Base-by-base conservation (phyloP, 768 basidiomycete species). In the Filobasidium wieringae region DNA sequence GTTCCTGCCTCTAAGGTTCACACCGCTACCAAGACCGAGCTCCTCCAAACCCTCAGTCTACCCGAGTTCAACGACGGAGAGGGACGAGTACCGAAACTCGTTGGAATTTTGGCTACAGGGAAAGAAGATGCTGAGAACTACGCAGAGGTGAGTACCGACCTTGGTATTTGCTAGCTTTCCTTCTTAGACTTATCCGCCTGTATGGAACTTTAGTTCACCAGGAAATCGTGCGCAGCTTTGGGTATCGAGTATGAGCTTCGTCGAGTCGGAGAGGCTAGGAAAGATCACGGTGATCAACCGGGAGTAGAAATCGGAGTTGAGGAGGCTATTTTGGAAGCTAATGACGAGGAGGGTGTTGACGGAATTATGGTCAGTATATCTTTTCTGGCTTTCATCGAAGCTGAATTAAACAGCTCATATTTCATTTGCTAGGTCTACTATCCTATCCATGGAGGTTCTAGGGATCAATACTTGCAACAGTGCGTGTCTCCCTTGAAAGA, bases 401-500 rank as follows among this genome's bases (percentile, higher is more conserved):
- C n/a, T n/a, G n/a, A n/a, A n/a, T n/a, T n/a, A n/a, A n/a, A n/a
- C n/a, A n/a, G n/a, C n/a, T n/a, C n/a, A n/a, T n/a, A n/a, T n/a
- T n/a, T n/a, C n/a, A n/a, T n/a, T n/a, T n/a, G n/a, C n/a, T 27
- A 47, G 43, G 43, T 92, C 11, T 95, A 96, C 75, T 99, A 88
- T 75, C 95, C 95, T 1, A 93, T 96, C 63, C 95, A 88, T 67
- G 93, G 93, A 24, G 82, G 78, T 33, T 83, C 83, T 60, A 68
- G 96, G 84, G 95, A 96, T 70, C 89, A 93, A 69, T 99, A 99
- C 73, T 78, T 99, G 55, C 95, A 99, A 74, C 93, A 96, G 78
- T 82, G 96, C 56, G 91, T 99, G 7, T 91, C 89, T 0, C 91
- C 95, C 2, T 80, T 86, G 63, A 99, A 99, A 76, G 95, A 99